Conservation (phyloP, 441 rosid genomes). For the Rhodomyrtus psidioides region DNA sequence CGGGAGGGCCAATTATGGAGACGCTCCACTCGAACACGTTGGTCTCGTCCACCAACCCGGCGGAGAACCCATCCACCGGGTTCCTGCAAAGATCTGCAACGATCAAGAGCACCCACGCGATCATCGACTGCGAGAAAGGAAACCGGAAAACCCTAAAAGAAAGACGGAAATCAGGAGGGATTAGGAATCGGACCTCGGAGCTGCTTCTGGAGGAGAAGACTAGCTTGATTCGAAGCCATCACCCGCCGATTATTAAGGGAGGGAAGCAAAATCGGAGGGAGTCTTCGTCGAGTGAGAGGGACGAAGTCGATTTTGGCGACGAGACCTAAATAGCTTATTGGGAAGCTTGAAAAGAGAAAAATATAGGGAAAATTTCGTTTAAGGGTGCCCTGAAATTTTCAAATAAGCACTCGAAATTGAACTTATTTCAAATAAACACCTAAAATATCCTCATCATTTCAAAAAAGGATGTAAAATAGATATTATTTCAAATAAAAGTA, state of each 20-base stretch:
- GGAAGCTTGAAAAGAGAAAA: not conserved
- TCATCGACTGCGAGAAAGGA: not conserved
- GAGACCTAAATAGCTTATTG: not conserved
- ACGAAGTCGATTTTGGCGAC: not conserved
- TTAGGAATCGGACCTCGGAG: conserved; percentile 28
- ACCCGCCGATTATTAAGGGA: not conserved
- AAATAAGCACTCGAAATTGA: too few relatives aligned
- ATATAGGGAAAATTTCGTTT: too few relatives aligned
- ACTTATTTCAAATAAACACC: too few relatives aligned
- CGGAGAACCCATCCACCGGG: conserved; percentile 72
- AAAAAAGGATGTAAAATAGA: too few relatives aligned
- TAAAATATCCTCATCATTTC: too few relatives aligned
- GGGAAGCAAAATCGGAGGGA: not conserved
- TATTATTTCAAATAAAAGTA: too few relatives aligned
- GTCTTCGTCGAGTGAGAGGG: not conserved
- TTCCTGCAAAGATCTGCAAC: conserved; percentile 61
- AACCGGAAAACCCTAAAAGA: not conserved
- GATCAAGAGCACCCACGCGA: not conserved
- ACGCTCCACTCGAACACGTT: conserved; percentile 71
- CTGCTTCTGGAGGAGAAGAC: conserved; percentile 48
- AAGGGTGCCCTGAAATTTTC: too few relatives aligned
- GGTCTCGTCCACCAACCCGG: conserved; percentile 60
- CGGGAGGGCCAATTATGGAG: conserved; percentile 67
- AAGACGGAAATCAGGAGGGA: not conserved
- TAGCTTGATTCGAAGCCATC: conserved; percentile 55